A percentile compares a stretch with the other conserved stretches of the same genome.
Conservation (phyloP, 2,329 filamentous ascomycete species). For the Arachnopeziza araneosa region DNA sequence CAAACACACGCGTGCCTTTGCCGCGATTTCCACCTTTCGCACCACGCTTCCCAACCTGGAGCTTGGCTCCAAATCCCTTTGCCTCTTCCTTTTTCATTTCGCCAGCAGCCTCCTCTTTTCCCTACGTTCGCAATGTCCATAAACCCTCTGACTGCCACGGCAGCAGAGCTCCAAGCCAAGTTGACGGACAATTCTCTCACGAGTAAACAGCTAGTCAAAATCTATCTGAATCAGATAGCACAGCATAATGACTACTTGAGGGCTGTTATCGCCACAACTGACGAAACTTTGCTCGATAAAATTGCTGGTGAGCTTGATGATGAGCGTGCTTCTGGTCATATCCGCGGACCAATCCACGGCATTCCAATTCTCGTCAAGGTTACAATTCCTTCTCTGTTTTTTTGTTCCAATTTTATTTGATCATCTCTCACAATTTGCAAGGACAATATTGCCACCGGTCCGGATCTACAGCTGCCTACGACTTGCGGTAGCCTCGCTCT, state of each 20-base stretch:
- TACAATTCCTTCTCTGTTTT: slow-evolving; percentile 1
- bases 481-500: slow-evolving; percentile 65
- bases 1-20: background rate
- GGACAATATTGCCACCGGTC: slow-evolving; percentile 48
- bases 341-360: slow-evolving; percentile 62
- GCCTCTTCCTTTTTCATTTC: background rate
- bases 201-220: background rate
- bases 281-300: background rate
- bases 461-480: slow-evolving; percentile 62
- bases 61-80: background rate
- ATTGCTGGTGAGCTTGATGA: slow-evolving; percentile 36
- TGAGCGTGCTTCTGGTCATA: slow-evolving; percentile 48
- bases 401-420: background rate
- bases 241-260: slow-evolving; percentile 5
- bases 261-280: slow-evolving; percentile 1
- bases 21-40: background rate
- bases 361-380: slow-evolving; percentile 73
- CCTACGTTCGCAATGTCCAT: background rate
- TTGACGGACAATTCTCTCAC: background rate
- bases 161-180: background rate
- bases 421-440: background rate
- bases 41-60: background rate
- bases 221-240: slow-evolving; percentile 1
- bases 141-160: background rate
- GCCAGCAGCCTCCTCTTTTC: background rate